Conservation (phyloP, 2,329 filamentous ascomycete species). For the Cladophialophora bantiana region DNA sequence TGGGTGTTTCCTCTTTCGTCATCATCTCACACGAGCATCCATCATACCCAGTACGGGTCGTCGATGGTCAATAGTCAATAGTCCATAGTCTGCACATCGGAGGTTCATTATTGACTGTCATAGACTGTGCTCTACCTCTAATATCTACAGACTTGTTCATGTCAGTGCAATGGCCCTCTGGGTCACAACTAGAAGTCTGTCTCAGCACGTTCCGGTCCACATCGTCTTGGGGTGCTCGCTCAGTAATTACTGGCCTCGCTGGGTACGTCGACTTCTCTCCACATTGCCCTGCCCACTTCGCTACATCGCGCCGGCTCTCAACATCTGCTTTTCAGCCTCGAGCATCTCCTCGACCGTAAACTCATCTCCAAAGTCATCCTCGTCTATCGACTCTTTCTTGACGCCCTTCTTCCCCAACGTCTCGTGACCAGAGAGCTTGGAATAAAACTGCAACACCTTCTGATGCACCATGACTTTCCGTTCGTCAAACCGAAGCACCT, state of each 20-base stretch:
- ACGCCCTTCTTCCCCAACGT: constrained; percentile 45
- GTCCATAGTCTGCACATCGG: neutral
- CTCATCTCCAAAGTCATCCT: constrained; percentile 57
- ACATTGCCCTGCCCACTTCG: neutral
- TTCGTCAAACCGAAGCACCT: constrained; percentile 87
- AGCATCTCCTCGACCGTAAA: constrained; percentile 38
- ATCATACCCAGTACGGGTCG: no score
- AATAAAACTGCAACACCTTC: constrained; percentile 84
- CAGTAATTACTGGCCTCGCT: no score
- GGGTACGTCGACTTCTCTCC: neutral
- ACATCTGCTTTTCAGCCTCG: constrained; percentile 27
- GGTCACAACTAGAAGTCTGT: neutral
- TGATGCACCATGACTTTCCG: constrained; percentile 93
- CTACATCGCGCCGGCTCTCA: constrained; percentile 20
- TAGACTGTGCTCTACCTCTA: neutral
- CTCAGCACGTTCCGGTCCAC: neutral
- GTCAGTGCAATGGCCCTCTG: neutral
- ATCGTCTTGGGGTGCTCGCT: no score
- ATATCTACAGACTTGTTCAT: constrained; percentile 3
- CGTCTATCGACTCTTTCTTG: constrained; percentile 38
- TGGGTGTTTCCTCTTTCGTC: constrained; percentile 29
- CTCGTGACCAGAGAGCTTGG: constrained; percentile 77
- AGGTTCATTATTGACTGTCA: neutral
- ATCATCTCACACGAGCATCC: constrained; percentile 20
- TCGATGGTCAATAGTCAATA: no score